Evolutionary conservation across 768 basidiomycete species (phyloP).

Genomic region (Lactifluus piperatus): DNA sequence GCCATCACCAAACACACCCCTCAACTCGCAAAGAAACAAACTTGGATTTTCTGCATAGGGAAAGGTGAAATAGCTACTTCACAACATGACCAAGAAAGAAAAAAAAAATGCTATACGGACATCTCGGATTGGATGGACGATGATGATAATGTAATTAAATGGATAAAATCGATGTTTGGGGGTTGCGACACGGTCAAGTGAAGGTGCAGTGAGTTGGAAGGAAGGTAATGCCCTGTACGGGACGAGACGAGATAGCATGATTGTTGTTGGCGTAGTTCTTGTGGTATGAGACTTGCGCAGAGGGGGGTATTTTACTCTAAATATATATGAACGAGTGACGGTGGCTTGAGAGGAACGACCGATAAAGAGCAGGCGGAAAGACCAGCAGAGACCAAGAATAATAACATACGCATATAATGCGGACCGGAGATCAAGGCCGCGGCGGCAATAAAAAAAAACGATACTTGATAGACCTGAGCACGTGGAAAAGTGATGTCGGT

Average conservation of each 20-base stretch:
- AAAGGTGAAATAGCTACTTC: slow-evolving; percentile 5
- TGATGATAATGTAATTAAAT: neutral
- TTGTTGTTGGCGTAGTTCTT: neutral
- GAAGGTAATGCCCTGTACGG: neutral
- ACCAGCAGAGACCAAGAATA: neutral
- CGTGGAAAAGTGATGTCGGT: neutral
- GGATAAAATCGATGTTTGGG: neutral
- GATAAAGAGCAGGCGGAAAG: neutral
- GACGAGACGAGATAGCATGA: neutral
- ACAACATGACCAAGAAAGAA: slow-evolving; percentile 7
- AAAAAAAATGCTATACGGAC: slow-evolving; percentile 1
- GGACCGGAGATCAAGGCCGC: no score
- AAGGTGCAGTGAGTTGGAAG: neutral
- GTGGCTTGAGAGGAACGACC: neutral
- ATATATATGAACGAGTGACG: slow-evolving; percentile 6
- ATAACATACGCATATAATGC: neutral
- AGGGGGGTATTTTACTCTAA: neutral
- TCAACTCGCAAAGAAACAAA: neutral
- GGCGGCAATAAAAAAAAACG: neutral
- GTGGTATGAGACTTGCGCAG: neutral
- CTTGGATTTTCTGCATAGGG: neutral
- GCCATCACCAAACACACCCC: no score
- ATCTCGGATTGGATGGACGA: no score
- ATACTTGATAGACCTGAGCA: slow-evolving; percentile 4
- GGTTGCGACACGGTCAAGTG: neutral